Evolutionary conservation across 2,329 filamentous ascomycete genomes (phyloP).

Genomic region (Colletotrichum horii): DNA sequence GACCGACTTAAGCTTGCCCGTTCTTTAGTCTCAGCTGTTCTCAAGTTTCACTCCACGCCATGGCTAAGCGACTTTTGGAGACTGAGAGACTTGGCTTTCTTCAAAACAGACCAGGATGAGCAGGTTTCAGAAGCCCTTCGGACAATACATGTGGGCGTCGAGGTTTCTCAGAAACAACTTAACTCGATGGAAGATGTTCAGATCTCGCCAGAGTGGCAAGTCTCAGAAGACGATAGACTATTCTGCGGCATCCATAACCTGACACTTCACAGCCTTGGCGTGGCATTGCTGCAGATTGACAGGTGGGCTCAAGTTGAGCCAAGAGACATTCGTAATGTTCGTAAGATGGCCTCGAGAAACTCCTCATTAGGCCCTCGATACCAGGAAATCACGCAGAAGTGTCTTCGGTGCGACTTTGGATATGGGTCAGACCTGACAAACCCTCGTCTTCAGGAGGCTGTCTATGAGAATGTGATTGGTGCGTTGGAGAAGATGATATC

Average conservation of each 20-base stretch:
- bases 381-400: slow-evolving; percentile 27
- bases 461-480: slow-evolving; percentile 7
- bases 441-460: slow-evolving; percentile 7
- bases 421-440: slow-evolving; percentile 7
- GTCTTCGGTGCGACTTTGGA: slow-evolving; percentile 30
- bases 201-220: not conserved
- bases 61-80: slow-evolving; percentile 3
- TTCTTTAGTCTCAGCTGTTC: not conserved
- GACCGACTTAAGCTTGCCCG: not conserved
- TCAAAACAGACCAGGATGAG: not conserved
- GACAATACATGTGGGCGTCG: not conserved
- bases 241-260: slow-evolving; percentile 27
- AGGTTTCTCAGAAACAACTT: not conserved
- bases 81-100: slow-evolving; percentile 3
- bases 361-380: slow-evolving; percentile 24
- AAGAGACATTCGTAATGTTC: slow-evolving; percentile 25
- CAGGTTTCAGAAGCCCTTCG: not conserved
- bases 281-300: slow-evolving; percentile 31
- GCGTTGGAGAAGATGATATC: slow-evolving; percentile 20
- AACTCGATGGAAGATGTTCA: not conserved
- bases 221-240: slow-evolving; percentile 16
- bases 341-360: slow-evolving; percentile 15
- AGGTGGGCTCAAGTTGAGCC: slow-evolving; percentile 24
- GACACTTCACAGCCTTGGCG: slow-evolving; percentile 30
- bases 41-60: slow-evolving; percentile 13